These are phyloP conservation scores for Diaporthe citrichinensis DNA, from an alignment of 2,329 filamentous ascomycete species.

Conservation along the genomic window DNA sequence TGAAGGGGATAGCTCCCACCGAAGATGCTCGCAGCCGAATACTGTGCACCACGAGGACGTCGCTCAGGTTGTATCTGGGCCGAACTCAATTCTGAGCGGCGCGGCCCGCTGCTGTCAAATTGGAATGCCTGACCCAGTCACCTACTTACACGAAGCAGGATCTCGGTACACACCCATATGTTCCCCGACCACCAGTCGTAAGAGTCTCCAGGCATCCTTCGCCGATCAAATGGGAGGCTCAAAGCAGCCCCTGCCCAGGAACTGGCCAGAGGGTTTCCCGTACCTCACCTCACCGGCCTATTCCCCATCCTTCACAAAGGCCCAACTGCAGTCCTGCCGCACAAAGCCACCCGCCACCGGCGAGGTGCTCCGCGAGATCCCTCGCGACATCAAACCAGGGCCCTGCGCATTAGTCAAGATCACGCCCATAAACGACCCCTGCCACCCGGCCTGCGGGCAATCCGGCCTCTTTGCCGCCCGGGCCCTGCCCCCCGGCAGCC, in stretches of 20 bases:
- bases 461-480: slow-evolving; percentile 71
- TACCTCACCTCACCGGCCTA: slow-evolving; percentile 68
- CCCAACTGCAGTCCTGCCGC: slow-evolving; percentile 58
- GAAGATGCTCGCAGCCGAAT: background rate
- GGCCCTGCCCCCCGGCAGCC: slow-evolving; percentile 65
- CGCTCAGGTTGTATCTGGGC: background rate
- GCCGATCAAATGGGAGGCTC: slow-evolving; percentile 32
- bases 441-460: slow-evolving; percentile 72
- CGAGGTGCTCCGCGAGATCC: slow-evolving; percentile 49
- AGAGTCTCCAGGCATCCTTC: background rate
- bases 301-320: slow-evolving; percentile 59
- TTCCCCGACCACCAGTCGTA: background rate
- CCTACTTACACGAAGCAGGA: background rate
- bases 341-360: slow-evolving; percentile 48
- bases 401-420: slow-evolving; percentile 69
- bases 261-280: slow-evolving; percentile 68
- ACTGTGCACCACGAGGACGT: background rate
- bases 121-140: background rate
- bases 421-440: slow-evolving; percentile 61
- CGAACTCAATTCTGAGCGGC: background rate
- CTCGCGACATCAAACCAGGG: slow-evolving; percentile 54
- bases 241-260: slow-evolving; percentile 58
- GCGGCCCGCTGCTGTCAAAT: slow-evolving; percentile 7
- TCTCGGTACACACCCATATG: no score
- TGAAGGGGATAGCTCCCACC: no score